Conservation (phyloP, 2,329 filamentous ascomycete genomes). For the Hypocreales sp. region DNA sequence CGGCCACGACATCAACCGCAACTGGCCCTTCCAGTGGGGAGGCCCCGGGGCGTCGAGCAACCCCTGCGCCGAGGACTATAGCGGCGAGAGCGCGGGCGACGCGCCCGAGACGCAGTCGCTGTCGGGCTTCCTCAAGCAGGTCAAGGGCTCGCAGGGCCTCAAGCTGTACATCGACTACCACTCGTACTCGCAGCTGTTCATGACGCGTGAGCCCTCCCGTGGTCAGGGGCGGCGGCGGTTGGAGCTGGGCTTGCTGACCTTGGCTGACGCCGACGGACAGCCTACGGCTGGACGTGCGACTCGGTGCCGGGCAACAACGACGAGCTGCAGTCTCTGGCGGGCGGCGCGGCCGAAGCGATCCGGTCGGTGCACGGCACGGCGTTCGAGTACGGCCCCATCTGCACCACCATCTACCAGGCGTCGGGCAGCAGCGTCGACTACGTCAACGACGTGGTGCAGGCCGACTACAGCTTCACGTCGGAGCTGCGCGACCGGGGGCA, state of each 20-base stretch:
- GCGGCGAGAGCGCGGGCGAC: slow-evolving; percentile 25
- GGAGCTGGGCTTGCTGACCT: background rate
- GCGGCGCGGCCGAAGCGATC: slow-evolving; percentile 34
- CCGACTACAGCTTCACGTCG: slow-evolving; percentile 23
- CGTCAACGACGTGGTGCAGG: slow-evolving; percentile 22
- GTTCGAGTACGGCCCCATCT: slow-evolving; percentile 35
- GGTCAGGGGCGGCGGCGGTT: slow-evolving; percentile 19
- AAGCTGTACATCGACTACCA: slow-evolving; percentile 52
- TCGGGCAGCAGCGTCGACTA: slow-evolving; percentile 30
- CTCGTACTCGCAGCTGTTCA: slow-evolving; percentile 44
- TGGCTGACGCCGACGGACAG: slow-evolving; percentile 4
- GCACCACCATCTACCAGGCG: slow-evolving; percentile 45
- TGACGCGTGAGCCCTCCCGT: slow-evolving; percentile 41
- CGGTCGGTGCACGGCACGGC: slow-evolving; percentile 20
- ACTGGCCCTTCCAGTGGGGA: slow-evolving; percentile 41
- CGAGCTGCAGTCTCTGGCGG: slow-evolving; percentile 31
- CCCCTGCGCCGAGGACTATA: slow-evolving; percentile 34
- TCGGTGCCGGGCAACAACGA: slow-evolving; percentile 27
- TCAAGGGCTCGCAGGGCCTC: slow-evolving; percentile 27
- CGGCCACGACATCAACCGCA: slow-evolving; percentile 43
- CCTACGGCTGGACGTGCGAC: slow-evolving; percentile 45
- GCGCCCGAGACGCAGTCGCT: slow-evolving; percentile 36
- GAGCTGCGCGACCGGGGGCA: slow-evolving; percentile 21
- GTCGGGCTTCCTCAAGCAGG: slow-evolving; percentile 16
- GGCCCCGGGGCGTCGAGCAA: slow-evolving; percentile 30